phyloP scores from a whole-genome alignment of 805 yeast genomes.

The Komagataella pastoris region DNA sequence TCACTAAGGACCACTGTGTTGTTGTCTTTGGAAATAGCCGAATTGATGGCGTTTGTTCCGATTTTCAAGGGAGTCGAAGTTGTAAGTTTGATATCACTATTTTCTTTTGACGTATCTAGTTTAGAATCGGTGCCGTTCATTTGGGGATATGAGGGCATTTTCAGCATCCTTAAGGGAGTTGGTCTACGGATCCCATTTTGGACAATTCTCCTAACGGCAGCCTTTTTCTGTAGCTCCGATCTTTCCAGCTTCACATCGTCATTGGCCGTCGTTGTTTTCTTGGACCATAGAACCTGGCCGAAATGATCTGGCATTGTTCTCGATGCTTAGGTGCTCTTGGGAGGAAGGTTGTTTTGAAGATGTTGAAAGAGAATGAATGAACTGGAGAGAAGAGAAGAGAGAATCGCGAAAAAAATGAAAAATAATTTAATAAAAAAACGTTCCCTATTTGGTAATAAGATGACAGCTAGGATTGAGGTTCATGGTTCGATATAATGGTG shows the following conservation, averaged over 20 bases:
- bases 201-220: not conserved
- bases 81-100: not conserved
- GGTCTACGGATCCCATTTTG: not conserved
- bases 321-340: not conserved
- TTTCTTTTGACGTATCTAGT: not conserved
- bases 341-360: not conserved
- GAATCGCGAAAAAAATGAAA: not conserved
- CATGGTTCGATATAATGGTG: too few species aligned
- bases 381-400: not conserved
- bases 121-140: not conserved
- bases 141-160: not conserved
- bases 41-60: conserved; percentile 51
- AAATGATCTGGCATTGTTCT: not conserved
- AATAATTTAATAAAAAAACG: not conserved
- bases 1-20: conserved; percentile 43
- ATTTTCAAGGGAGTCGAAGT: conserved; percentile 27
- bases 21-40: conserved; percentile 43
- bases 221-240: conserved; percentile 2
- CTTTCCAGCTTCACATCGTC: conserved; percentile 1
- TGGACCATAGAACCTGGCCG: not conserved
- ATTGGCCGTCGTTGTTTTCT: not conserved
- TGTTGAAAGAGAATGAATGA: not conserved
- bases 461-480: not conserved
- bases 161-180: not conserved
- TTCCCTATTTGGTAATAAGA: not conserved